Conservation (phyloP, 2,329 filamentous ascomycete genomes). For the Diplodia mutila region DNA sequence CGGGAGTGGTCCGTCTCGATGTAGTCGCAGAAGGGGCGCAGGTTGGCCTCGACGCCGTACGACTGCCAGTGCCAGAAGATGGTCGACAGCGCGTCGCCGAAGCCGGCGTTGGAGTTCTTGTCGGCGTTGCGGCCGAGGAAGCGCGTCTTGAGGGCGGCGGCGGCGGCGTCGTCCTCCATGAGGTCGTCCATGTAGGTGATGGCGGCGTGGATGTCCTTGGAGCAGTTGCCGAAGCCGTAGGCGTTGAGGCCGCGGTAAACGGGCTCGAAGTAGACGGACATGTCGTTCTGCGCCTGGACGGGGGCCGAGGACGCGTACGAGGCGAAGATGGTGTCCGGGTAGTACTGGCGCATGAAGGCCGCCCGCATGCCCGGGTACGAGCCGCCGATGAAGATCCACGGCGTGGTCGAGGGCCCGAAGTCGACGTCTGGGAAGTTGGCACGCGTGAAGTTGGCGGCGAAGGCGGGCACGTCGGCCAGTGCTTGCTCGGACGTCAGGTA, state of each 20-base stretch:
- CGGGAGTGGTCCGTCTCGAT: conserved; percentile 49
- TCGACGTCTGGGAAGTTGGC: conserved; percentile 38
- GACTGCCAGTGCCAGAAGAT: conserved; percentile 51
- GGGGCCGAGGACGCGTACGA: conserved; percentile 43
- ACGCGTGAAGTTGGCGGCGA: conserved; percentile 46
- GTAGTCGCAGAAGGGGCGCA: conserved; percentile 52
- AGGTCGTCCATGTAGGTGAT: conserved; percentile 54
- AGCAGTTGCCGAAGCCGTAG: conserved; percentile 52
- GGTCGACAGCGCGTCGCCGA: conserved; percentile 49
- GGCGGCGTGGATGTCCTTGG: conserved; percentile 54
- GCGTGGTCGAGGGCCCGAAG: conserved; percentile 41
- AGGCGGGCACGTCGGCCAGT: conserved; percentile 46
- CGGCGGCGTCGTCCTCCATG: conserved; percentile 35
- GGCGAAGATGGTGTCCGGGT: conserved; percentile 45
- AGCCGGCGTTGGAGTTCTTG: conserved; percentile 52
- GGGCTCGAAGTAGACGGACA: conserved; percentile 57
- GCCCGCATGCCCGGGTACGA: conserved; percentile 45
- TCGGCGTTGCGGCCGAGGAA: conserved; percentile 55
- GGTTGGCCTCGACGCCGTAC: conserved; percentile 47
- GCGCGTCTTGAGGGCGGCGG: conserved; percentile 47
- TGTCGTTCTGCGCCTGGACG: conserved; percentile 53
- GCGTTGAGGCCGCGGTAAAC: conserved; percentile 52
- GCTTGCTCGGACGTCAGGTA: conserved; percentile 47
- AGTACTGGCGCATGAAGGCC: conserved; percentile 44
- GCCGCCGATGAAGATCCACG: conserved; percentile 46